Base-by-base conservation (phyloP, 495 filamentous ascomycete genomes). In the Penicillium coprophilum region DNA sequence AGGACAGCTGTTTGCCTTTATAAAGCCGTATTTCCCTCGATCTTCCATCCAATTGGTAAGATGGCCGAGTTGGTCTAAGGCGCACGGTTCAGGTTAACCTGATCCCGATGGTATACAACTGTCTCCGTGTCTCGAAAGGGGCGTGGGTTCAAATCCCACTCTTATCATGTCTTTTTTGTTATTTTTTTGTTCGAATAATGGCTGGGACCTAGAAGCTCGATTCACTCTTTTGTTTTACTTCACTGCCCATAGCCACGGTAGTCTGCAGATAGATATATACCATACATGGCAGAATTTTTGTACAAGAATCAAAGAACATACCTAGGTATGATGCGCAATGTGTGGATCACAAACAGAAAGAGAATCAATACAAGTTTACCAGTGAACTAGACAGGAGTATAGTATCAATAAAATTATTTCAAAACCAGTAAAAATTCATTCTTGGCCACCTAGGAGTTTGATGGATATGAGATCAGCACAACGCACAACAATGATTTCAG, bases 61-160 rank as follows among this genome's bases (percentile, higher is more conserved):
- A 65, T 65, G 63, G 63, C 63, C 63, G 63, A 67, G 64, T 65
- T 66, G 64, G 64, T 67, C 64, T 55, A 67, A 60, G 64, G 64
- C 64, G 64, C 56, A 59, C 55, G 64, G 64, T 67, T 67, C 58
- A 67, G 64, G 64, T 56, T 39, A 19, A 65, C 63, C 63, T 65
- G 56, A 57, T 59, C 61, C 58, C 52, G 52, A 54, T 54, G 52
- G 52, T 54, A 46, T 43, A 46, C 32, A 54, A 54, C 52, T 54
- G 43, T 56, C 54, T 56, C 57, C 57, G 51, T 60, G 69, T 60
- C 58, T 60, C 58, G 58, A 46, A 71, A 69, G 68, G 65, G 76
- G 77, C 78, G 76, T 79, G 78, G 78, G 77, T 79, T 79, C 75
- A 72, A 80, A 77, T 78, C 76, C 76, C 75, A 80, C 75, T 69